Base-by-base conservation (phyloP, 2,329 filamentous ascomycete genomes). In the Botrytis paeoniae region DNA sequence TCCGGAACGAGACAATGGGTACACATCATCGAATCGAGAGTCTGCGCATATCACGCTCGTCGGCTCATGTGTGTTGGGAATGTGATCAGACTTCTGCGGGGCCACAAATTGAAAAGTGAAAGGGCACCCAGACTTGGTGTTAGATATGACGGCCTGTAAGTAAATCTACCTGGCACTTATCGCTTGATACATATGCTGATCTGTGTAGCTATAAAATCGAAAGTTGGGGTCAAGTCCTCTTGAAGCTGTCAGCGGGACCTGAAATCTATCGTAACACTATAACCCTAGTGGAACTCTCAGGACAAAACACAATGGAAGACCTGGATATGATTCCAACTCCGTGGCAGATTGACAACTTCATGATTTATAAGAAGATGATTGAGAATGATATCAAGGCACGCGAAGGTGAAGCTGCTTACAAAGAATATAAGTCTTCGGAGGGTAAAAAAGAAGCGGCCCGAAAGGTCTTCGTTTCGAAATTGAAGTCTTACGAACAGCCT, bases 141-240 rank as follows among this genome's bases (percentile, higher is more conserved):
- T 41, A 82, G 88, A 74, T 89, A 89, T 74, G 88, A 90, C 77
- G 88, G 88, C 69, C 75, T 88, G 86, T 89, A 81, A 80, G 86
- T 82, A 35, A 29, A 41, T 81, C 25, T 16, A 22, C 29, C 14
- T 14, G 35, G 18, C 22, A 39, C 29, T 35, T 3, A 32, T 35
- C 4, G 10, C 25, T 41, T 5, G 39, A 8, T 41, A 41, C 32
- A 39, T 9, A 37, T 60, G 64, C 74, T 77, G 37, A 75, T 41
- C 18, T 37, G 22, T 22, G 20, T 54, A 73, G 71, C 35, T 88
- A 88, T 78, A 83, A 79, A 4, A 80, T 89, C 61, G 80, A 80
- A 45, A 83, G 84, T 73, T 88, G 87, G 76, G 83, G 85, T 10
- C 80, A 82, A 60, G 63, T 69, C 32, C 70, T 69, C 35, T 39